These are phyloP conservation scores for Usnea hakonensis DNA, from an alignment of 495 filamentous ascomycete species.

Conservation along the genomic window DNA sequence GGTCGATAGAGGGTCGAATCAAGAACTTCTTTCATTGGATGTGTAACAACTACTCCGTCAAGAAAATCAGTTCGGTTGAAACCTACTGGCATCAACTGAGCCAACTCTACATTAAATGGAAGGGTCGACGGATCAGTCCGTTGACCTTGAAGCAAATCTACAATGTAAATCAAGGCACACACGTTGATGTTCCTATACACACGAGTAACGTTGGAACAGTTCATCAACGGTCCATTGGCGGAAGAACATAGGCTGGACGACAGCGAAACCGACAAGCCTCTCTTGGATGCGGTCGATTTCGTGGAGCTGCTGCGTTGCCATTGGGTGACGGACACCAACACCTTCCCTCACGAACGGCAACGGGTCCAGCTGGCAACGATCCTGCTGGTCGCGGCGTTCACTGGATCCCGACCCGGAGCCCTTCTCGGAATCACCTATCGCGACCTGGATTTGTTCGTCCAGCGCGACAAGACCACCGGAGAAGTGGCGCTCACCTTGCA, in stretches of 20 bases:
- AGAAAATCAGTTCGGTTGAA: slow-evolving; percentile 11
- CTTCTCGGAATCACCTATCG: slow-evolving; percentile 11
- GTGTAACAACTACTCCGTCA: slow-evolving; percentile 7
- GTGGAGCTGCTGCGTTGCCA: slow-evolving; percentile 12
- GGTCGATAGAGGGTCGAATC: slow-evolving; percentile 1
- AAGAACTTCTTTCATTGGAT: slow-evolving; percentile 12
- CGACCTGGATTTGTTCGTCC: slow-evolving; percentile 13
- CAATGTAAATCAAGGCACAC: not conserved
- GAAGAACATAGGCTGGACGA: slow-evolving; percentile 12
- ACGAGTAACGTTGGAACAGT: not conserved
- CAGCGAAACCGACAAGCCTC: slow-evolving; percentile 14
- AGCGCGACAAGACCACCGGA: slow-evolving; percentile 11
- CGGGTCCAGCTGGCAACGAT: slow-evolving; percentile 12
- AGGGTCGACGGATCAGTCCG: slow-evolving; percentile 7
- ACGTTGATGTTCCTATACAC: not conserved
- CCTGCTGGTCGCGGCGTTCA: slow-evolving; percentile 11
- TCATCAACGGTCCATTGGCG: slow-evolving; percentile 7
- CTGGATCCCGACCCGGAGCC: slow-evolving; percentile 6
- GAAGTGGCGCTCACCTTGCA: slow-evolving; percentile 4
- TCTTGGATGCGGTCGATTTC: slow-evolving; percentile 12
- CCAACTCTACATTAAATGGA: slow-evolving; percentile 13
- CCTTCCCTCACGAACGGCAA: slow-evolving; percentile 16
- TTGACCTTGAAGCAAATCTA: not conserved
- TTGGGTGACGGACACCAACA: slow-evolving; percentile 14
- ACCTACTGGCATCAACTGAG: slow-evolving; percentile 14